A percentile compares a stretch with the other conserved stretches of the same genome.
These are phyloP conservation scores for Fagus crenata DNA, from an alignment of 306 rosid species.

Conservation along the genomic window DNA sequence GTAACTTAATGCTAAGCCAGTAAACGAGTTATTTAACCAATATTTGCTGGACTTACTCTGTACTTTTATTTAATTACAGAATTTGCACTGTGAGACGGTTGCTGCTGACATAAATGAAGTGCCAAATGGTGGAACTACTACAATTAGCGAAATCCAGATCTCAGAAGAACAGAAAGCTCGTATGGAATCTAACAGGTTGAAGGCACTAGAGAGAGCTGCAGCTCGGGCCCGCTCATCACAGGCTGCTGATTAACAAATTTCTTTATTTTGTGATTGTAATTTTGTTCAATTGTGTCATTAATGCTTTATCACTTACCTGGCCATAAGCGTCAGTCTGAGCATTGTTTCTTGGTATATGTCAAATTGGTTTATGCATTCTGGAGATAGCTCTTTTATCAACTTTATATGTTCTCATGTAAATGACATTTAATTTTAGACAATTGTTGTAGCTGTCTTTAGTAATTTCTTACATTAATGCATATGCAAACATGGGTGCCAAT, in stretches of 20 bases:
- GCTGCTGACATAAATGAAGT: constrained; percentile 27
- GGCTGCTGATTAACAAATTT: constrained; percentile 25
- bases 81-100: constrained; percentile 18
- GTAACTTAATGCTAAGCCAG: too few relatives aligned
- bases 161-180: constrained; percentile 79
- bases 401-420: background rate
- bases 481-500: too few relatives aligned
- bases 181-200: constrained; percentile 84
- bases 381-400: background rate
- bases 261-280: background rate
- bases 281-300: background rate
- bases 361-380: background rate
- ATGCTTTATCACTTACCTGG: background rate
- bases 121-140: constrained; percentile 31
- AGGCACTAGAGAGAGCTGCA: constrained; percentile 81
- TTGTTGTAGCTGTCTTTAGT: too few relatives aligned
- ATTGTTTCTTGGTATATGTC: background rate
- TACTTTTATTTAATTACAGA: constrained; percentile 28
- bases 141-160: constrained; percentile 40
- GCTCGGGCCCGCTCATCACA: constrained; percentile 46
- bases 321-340: background rate
- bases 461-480: too few relatives aligned
- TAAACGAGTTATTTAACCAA: too few relatives aligned
- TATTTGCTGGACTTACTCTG: constrained; percentile 8
- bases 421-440: background rate